Evolutionary conservation across 2,329 filamentous ascomycete species (phyloP), one percentile per base, ranked within the genome.

Genomic region (Hortaea sp.): DNA sequence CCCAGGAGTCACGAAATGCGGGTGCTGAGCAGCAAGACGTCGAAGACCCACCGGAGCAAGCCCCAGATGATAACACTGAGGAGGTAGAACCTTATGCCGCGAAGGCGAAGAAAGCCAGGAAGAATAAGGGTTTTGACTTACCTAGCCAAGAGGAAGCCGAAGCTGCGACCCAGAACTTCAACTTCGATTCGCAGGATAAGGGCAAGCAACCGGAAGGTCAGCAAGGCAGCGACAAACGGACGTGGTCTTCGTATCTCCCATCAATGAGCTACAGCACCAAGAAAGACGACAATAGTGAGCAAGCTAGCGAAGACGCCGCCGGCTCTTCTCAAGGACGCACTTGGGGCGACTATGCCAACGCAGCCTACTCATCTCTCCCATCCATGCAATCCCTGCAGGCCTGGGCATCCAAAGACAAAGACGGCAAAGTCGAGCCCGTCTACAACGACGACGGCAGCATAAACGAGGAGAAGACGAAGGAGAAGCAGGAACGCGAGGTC

Each of bases 401-500:
- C 41, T 47, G 32, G 29, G 28, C 11, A 11, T 57, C 49, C 9
- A 61, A 59, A 40, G 56, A 59, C 45, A 60, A 61, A 40, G 59
- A 64, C 34, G 49, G 52, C 12, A 60, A 66, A 13, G 52, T 57
- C 29, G 56, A 61, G 41, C 58, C 64, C n/a, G 63, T 64, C 37
- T 65, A 58, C 42, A 64, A 63, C 45, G 54, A 61, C 49, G 63
- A 65, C 44, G 63, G 62, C 43, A 63, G 53, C 7, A 49, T 64
- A 52, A 54, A 64, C 46, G 59, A 66, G 42, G 67, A 68, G 46
- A 61, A 57, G 39, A 63, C 63, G 20, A 59, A 59, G 29, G 63
- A 75, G 49, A 71, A 76, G 55, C 81, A 88, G 59, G 72, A 82
- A 50, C 72, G 79, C 45, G 92, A 95, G 57, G 78, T 97, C 49